A percentile compares a stretch with the other conserved stretches of the same genome.
phyloP scores from a whole-genome alignment of 192 early-diverging fungal species.

The Podila epicladia region DNA sequence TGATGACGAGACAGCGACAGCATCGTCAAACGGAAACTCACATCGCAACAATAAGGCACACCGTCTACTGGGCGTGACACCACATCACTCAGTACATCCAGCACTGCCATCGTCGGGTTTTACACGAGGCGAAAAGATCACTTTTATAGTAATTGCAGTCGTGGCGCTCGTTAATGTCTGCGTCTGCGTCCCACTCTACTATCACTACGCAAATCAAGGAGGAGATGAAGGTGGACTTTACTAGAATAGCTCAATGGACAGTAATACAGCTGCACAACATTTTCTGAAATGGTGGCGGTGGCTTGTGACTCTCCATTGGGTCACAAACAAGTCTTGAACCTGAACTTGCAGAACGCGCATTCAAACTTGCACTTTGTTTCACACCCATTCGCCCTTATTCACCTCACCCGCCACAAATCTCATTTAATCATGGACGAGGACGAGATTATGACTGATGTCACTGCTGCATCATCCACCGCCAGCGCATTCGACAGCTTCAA shows the following conservation, averaged over 20 bases:
- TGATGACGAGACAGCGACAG: background rate
- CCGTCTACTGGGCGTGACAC: background rate
- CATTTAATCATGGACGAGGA: slow-evolving; percentile 41
- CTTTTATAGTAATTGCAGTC: slow-evolving; percentile 32
- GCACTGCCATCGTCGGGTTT: slow-evolving; percentile 25
- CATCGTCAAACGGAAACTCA: background rate
- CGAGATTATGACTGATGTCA: slow-evolving; percentile 40
- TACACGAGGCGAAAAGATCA: slow-evolving; percentile 48
- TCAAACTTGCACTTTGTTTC: background rate
- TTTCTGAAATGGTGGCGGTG: slow-evolving; percentile 11
- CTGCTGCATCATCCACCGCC: background rate
- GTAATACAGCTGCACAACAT: no score
- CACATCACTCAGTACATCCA: background rate
- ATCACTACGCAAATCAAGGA: slow-evolving; percentile 29
- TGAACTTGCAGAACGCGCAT: background rate
- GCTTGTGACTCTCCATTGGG: slow-evolving; percentile 1
- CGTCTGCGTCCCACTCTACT: slow-evolving; percentile 50
- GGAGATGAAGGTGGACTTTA: background rate
- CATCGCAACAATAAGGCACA: background rate
- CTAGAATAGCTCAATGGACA: no score
- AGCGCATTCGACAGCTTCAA: slow-evolving; percentile 23
- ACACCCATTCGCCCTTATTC: background rate
- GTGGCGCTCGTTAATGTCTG: slow-evolving; percentile 44
- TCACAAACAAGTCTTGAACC: background rate
- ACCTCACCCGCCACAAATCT: no score